Percentiles rank a stretch among this genome's conserved stretches.
These are phyloP conservation scores for Adansonia rubrostipa DNA, from an alignment of 441 rosid species.

Conservation along the genomic window DNA sequence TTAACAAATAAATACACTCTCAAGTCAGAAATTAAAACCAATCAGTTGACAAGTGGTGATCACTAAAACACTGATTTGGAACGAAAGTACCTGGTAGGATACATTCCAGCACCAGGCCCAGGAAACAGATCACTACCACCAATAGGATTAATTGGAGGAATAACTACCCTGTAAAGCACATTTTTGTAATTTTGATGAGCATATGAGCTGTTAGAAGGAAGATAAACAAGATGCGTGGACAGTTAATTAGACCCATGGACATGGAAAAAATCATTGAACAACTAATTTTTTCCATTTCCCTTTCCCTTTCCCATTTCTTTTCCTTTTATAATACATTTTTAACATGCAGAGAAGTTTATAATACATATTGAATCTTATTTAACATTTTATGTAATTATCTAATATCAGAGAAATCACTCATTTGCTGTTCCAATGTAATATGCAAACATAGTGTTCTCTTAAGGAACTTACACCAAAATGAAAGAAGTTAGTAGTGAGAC, in stretches of 20 bases:
- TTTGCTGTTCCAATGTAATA: background rate
- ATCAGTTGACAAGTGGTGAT: background rate
- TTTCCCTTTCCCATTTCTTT: background rate
- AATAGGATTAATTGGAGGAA: slow-evolving; percentile 61
- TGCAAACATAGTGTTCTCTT: background rate
- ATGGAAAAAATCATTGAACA: background rate
- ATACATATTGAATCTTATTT: background rate
- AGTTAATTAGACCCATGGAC: background rate
- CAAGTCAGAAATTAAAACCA: slow-evolving; percentile 17
- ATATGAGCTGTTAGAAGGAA: background rate
- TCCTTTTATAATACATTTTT: background rate
- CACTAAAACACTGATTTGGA: background rate
- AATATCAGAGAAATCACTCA: background rate
- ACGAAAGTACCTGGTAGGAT: slow-evolving; percentile 59
- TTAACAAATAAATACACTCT: slow-evolving; percentile 21
- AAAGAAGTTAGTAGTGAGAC: background rate
- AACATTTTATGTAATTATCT: background rate
- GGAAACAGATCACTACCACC: slow-evolving; percentile 65
- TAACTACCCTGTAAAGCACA: slow-evolving; percentile 44
- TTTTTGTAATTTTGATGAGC: background rate
- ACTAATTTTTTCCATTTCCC: background rate
- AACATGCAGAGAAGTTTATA: background rate
- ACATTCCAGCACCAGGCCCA: slow-evolving; percentile 77
- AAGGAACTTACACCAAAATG: background rate
- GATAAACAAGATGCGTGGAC: background rate